phyloP scores from a whole-genome alignment of 2,329 filamentous ascomycete genomes.

The Aspergillus oerlinghausenensis region DNA sequence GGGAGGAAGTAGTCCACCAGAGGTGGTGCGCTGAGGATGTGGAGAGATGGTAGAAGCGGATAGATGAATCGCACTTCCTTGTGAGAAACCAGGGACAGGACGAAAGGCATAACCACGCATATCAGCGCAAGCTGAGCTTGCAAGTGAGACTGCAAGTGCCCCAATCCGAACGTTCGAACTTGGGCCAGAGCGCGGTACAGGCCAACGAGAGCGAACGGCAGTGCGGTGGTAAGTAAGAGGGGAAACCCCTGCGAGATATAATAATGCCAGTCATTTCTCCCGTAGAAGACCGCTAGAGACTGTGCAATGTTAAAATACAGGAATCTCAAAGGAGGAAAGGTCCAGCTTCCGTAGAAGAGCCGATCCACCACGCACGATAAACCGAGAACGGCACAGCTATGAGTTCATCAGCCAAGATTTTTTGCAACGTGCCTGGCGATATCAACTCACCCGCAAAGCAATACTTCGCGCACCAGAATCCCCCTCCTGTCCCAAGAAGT shows the following conservation, averaged over 20 bases:
- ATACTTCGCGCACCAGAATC: conserved; percentile 58
- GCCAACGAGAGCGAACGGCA: conserved; percentile 69
- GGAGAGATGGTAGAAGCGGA: conserved; percentile 80
- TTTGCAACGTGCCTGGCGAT: background rate
- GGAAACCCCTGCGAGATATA: conserved; percentile 88
- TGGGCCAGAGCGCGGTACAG: conserved; percentile 51
- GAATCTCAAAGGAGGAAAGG: conserved; percentile 81
- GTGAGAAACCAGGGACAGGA: conserved; percentile 77
- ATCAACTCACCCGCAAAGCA: conserved; percentile 52
- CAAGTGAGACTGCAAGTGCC: conserved; percentile 32
- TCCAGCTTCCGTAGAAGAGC: conserved; percentile 78
- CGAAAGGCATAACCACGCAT: conserved; percentile 55
- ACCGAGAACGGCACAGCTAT: conserved; percentile 54
- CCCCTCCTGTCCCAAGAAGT: conserved; percentile 41
- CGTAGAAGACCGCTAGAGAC: conserved; percentile 88
- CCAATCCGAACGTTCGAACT: conserved; percentile 28
- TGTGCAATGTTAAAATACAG: conserved; percentile 87
- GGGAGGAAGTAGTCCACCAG: conserved; percentile 61
- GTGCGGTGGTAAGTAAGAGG: conserved; percentile 73
- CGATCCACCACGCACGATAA: conserved; percentile 66
- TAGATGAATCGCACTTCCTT: conserved; percentile 98
- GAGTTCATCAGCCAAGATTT: conserved; percentile 9
- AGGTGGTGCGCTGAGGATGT: conserved; percentile 69
- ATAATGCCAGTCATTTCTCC: conserved; percentile 84
- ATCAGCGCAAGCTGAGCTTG: conserved; percentile 55